phyloP scores from a whole-genome alignment of 1,284 basidiomycete species.

The Golubevia pallescens region DNA sequence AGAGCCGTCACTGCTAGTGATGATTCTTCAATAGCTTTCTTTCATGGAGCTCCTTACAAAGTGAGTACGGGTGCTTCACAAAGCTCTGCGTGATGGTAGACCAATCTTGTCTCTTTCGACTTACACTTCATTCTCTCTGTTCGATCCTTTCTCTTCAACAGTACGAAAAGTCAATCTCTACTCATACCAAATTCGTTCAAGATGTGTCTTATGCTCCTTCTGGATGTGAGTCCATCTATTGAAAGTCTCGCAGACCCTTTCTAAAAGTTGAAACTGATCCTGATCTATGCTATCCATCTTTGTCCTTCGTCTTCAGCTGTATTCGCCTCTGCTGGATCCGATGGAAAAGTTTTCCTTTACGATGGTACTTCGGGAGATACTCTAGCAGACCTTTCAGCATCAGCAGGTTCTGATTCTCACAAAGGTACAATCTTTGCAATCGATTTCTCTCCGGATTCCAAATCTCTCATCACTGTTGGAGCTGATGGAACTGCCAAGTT shows the following conservation, averaged over 20 bases:
- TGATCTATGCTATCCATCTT: too few relatives aligned
- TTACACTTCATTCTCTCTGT: too few relatives aligned
- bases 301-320: too few relatives aligned
- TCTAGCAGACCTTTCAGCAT: constrained; percentile 13
- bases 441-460: constrained; percentile 71
- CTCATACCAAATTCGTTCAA: constrained; percentile 92
- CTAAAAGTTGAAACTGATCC: too few relatives aligned
- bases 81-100: too few relatives aligned
- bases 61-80: neutral
- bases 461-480: constrained; percentile 78
- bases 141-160: too few relatives aligned
- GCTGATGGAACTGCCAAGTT: constrained; percentile 87
- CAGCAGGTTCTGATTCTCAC: constrained; percentile 72
- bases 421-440: constrained; percentile 65
- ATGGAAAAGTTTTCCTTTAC: constrained; percentile 86
- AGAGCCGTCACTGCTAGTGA: constrained; percentile 74
- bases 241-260: too few relatives aligned
- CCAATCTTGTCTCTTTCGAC: too few relatives aligned
- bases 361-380: constrained; percentile 87
- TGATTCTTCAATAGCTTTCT: constrained; percentile 80
- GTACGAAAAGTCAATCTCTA: constrained; percentile 63
- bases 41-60: constrained; percentile 69
- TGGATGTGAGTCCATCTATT: neutral
- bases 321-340: constrained; percentile 89
- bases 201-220: constrained; percentile 81